phyloP scores from a whole-genome alignment of 2,329 filamentous ascomycete genomes.

The Cercospora sesami region DNA sequence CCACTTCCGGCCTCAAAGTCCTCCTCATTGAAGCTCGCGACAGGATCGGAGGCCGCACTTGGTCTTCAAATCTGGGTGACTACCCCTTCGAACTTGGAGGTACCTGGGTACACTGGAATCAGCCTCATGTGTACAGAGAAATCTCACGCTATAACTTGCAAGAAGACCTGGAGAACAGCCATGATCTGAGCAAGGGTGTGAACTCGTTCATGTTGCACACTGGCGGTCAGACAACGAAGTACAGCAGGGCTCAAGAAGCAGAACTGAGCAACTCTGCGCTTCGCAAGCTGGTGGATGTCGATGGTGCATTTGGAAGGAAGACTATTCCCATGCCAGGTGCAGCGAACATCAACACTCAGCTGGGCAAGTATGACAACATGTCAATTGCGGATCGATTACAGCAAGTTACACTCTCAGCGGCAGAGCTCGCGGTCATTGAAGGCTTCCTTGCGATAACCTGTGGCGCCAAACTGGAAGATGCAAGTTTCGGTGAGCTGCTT shows the following conservation, averaged over 20 bases:
- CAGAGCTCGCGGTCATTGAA: not conserved
- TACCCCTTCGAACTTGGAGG: not conserved
- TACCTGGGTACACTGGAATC: not conserved
- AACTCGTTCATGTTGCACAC: not conserved
- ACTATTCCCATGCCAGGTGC: not conserved
- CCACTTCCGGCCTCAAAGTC: not conserved
- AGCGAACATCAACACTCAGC: not conserved
- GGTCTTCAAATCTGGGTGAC: not conserved
- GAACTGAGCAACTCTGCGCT: not conserved
- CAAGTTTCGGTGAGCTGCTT: not conserved
- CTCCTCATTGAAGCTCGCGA: not conserved
- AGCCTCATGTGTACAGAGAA: not conserved
- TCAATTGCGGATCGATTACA: not conserved
- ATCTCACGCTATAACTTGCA: not conserved
- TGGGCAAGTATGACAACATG: not conserved
- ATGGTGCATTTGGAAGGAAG: not conserved
- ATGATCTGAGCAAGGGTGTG: not conserved
- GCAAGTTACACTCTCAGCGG: not conserved
- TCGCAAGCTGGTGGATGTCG: not conserved
- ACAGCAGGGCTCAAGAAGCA: not conserved
- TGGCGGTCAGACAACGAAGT: not conserved
- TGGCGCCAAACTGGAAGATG: not conserved
- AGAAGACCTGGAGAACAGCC: not conserved
- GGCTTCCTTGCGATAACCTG: not conserved
- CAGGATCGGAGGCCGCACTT: not conserved